Conservation (phyloP, 768 basidiomycete genomes). For the Kwoniella europaea region DNA sequence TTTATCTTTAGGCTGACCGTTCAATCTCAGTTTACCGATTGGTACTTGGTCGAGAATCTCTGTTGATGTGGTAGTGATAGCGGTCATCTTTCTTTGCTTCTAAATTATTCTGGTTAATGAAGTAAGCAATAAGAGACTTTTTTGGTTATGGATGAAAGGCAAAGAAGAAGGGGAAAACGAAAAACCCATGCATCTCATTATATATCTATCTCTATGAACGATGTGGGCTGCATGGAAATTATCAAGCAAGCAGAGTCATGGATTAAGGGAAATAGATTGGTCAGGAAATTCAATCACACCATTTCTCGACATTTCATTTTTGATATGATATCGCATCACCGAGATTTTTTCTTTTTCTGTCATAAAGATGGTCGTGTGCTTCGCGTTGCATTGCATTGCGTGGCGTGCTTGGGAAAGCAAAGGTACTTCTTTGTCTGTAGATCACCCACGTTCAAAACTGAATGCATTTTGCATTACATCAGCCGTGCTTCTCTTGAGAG, state of each 20-base stretch:
- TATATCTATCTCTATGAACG: not conserved
- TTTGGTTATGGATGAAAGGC: not conserved
- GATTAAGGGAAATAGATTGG: conserved; percentile 17
- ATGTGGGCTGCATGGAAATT: not conserved
- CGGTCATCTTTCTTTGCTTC: conserved; percentile 10
- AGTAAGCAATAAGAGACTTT: not conserved
- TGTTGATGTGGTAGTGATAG: conserved; percentile 22
- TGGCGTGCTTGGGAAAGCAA: not conserved
- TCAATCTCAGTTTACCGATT: conserved; percentile 38
- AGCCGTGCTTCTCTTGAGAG: not conserved
- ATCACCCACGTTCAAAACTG: not conserved
- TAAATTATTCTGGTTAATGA: not conserved
- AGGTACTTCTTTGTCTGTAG: not conserved
- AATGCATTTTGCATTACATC: not conserved
- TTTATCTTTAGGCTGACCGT: conserved; percentile 17
- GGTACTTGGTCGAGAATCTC: conserved; percentile 16
- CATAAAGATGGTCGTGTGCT: not conserved
- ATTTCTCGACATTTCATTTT: conserved; percentile 18
- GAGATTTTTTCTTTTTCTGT: not conserved
- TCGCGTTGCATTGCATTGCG: not conserved
- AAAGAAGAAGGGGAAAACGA: not conserved
- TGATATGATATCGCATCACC: conserved; percentile 5
- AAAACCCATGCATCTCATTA: not conserved
- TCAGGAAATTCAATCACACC: conserved; percentile 23
- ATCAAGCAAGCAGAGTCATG: not conserved